phyloP scores from a whole-genome alignment of 2,329 filamentous ascomycete species.

The Fusarium brachygibbosum region DNA sequence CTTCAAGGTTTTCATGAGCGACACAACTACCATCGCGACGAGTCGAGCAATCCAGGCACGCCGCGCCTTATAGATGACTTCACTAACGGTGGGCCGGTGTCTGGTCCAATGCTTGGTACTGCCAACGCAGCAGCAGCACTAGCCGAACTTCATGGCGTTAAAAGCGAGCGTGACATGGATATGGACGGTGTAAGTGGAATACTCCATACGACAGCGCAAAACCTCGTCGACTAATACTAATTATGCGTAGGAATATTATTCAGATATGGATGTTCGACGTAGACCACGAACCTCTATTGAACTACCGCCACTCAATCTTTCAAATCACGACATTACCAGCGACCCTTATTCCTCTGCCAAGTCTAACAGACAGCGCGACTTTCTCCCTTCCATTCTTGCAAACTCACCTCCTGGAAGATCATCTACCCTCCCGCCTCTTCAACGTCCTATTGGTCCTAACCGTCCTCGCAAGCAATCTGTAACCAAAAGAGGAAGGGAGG shows the following conservation, averaged over 20 bases:
- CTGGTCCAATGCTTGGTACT: constrained; percentile 65
- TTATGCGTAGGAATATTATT: constrained; percentile 71
- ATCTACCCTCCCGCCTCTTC: constrained; percentile 87
- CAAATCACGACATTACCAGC: constrained; percentile 74
- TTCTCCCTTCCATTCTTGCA: constrained; percentile 84
- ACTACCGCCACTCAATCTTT: constrained; percentile 75
- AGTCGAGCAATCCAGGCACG: constrained; percentile 75
- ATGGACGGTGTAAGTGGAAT: constrained; percentile 75
- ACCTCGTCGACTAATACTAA: constrained; percentile 35
- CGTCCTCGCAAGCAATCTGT: constrained; percentile 89
- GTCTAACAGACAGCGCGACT: constrained; percentile 74
- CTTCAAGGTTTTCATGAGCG: constrained; percentile 51
- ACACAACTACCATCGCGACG: constrained; percentile 76
- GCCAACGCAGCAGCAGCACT: constrained; percentile 85
- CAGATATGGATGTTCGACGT: constrained; percentile 75
- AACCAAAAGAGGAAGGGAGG: constrained; percentile 80
- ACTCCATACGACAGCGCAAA: constrained; percentile 48
- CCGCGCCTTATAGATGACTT: constrained; percentile 79
- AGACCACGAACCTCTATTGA: constrained; percentile 77
- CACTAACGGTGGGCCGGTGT: constrained; percentile 59
- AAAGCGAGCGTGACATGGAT: constrained; percentile 82
- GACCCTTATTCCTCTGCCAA: constrained; percentile 77
- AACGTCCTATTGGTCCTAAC: constrained; percentile 77
- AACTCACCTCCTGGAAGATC: constrained; percentile 89
- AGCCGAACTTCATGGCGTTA: constrained; percentile 84